Conservation (phyloP, 2,329 filamentous ascomycete species). For the Colletotrichum gigasporum region DNA sequence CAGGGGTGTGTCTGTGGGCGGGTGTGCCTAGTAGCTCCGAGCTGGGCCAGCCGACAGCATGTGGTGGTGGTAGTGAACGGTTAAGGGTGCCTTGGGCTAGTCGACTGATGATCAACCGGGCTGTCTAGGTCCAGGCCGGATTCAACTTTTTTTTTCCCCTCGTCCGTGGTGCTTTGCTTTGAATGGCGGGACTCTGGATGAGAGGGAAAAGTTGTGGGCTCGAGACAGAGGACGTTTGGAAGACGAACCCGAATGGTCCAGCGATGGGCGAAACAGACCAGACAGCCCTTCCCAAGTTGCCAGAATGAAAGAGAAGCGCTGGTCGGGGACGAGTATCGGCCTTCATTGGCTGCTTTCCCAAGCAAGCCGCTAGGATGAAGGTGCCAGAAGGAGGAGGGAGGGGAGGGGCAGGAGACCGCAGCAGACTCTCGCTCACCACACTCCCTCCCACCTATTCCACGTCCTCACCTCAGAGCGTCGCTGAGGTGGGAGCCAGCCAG, state of each 20-base stretch:
- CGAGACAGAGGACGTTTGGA: conserved; percentile 25
- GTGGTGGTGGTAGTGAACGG: conserved; percentile 28
- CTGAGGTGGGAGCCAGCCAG: neutral
- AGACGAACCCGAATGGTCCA: conserved; percentile 17
- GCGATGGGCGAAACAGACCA: conserved; percentile 27
- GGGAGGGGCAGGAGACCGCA: conserved; percentile 16
- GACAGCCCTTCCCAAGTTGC: conserved; percentile 24
- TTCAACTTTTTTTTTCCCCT: conserved; percentile 16
- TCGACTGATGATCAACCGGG: conserved; percentile 27
- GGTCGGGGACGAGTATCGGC: conserved; percentile 26
- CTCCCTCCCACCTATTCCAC: conserved; percentile 5
- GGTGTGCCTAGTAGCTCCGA: conserved; percentile 32
- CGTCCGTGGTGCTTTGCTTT: conserved; percentile 12
- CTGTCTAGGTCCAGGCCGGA: conserved; percentile 25
- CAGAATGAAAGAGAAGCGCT: conserved; percentile 23
- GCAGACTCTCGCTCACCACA: conserved; percentile 1
- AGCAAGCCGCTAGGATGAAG: conserved; percentile 24
- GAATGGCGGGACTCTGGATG: conserved; percentile 9
- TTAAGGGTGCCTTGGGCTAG: conserved; percentile 18
- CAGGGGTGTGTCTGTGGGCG: conserved; percentile 34
- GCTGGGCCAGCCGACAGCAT: conserved; percentile 30
- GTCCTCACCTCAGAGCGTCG: neutral
- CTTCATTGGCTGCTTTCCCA: conserved; percentile 23
- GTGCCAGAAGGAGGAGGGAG: conserved; percentile 23
- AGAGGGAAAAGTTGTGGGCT: conserved; percentile 28